A percentile compares a stretch with the other conserved stretches of the same genome.
Evolutionary conservation across 1,284 basidiomycete genomes (phyloP).

Genomic region (Sporisorium scitamineum): DNA sequence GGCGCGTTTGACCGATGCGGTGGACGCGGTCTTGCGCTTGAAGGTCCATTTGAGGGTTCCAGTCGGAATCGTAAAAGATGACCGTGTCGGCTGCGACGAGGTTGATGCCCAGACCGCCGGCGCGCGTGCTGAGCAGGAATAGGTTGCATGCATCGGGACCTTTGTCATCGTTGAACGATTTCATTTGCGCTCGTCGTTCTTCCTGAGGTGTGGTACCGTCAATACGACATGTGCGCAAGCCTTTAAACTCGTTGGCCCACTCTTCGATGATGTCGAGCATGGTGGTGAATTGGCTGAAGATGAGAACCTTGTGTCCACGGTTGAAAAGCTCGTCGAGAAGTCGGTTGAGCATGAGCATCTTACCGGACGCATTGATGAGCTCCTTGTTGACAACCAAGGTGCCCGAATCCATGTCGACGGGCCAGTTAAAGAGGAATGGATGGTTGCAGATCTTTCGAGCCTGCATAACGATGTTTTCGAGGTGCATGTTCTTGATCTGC

Average conservation of each 20-base stretch:
- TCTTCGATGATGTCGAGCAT: constrained; percentile 91
- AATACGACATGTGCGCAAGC: constrained; percentile 86
- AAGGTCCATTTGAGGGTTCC: constrained; percentile 92
- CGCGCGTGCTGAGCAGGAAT: constrained; percentile 90
- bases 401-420: constrained; percentile 76
- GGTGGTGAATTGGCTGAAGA: constrained; percentile 83
- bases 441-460: constrained; percentile 82
- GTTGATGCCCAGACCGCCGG: constrained; percentile 88
- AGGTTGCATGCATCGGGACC: constrained; percentile 77
- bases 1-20: constrained; percentile 88
- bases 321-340: constrained; percentile 86
- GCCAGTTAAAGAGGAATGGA: constrained; percentile 92
- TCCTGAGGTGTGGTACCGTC: constrained; percentile 84
- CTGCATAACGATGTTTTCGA: constrained; percentile 95
- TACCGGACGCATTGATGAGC: constrained; percentile 86
- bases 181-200: constrained; percentile 86
- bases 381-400: constrained; percentile 73
- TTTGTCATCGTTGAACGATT: constrained; percentile 82
- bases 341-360: constrained; percentile 95
- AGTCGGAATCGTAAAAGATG: constrained; percentile 85
- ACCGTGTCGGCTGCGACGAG: constrained; percentile 84
- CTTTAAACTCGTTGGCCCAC: constrained; percentile 74
- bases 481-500: constrained; percentile 87
- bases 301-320: constrained; percentile 85
- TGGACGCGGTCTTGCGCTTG: constrained; percentile 97